Base-by-base conservation (phyloP, 2,329 filamentous ascomycete genomes). In the Aspergillus sp. region DNA sequence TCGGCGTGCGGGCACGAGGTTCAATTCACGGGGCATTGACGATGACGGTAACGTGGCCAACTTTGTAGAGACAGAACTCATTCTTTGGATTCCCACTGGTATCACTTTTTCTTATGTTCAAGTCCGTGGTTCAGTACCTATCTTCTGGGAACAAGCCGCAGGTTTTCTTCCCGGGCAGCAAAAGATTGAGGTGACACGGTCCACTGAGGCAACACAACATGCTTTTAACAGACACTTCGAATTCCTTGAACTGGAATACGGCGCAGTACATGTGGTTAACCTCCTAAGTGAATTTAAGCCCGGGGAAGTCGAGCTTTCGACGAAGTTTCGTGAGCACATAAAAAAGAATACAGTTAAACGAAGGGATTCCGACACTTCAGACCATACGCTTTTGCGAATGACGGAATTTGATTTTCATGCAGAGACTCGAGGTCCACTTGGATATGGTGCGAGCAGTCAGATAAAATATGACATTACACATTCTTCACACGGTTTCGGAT, bases 391-490 rank as follows among this genome's bases (percentile, higher is more conserved):
- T 32, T 69, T 97, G 28, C 79, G 80, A 49, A 79, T 85, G 46
- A 95, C 91, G 1, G 88, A 95, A 59, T 98, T 93, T 61, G 93
- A 98, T 66, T 97, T 98, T 47, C 90, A 97, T 61, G 91, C 90
- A 4, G 90, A 97, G 65, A 95, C 93, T 1, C 86, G 86, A 58
- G 88, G 87, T 0, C 85, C 88, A 1, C 79, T 80, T 44, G 91
- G 91, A 3, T 97, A 96, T 61, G 90, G 95, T 63, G 89, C 88
- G 44, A 93, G 91, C n/a, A 84, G 79, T 53, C 81, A 86, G 54
- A 95, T 98, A 49, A 82, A 84, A 37, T 77, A 81, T 39, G 83
- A 88, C 54, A 88, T 97, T 31, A 81, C 87, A 46, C 68, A 81
- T 43, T 93, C 89, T 26, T 85, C 88, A 6, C 84, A 95, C 50